Base-by-base conservation (phyloP, 768 basidiomycete genomes). In the Cantharellus cinnabarinus region DNA sequence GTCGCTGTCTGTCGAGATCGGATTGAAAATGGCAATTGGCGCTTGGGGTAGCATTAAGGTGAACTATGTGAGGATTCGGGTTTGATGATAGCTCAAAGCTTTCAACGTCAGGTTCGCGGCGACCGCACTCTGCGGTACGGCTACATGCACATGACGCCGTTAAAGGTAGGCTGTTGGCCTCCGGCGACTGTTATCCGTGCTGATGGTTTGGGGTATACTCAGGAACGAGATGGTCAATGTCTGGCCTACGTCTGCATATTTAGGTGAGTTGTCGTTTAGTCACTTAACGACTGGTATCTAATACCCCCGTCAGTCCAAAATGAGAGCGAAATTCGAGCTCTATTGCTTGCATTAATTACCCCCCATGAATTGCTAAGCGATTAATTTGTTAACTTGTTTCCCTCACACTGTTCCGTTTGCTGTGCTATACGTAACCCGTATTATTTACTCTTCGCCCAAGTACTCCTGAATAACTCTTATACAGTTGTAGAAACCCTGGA, bases 231-330 rank as follows among this genome's bases (percentile, higher is more conserved):
- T 57, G 56, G 38, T 5, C 35, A 40, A 14, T 39, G 56, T 42
- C 39, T 57, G 10, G 56, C 41, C 56, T 57, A 57, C 41, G 41
- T 57, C 56, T 7, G 56, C 56, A 35, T 57, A 37, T 57, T 57
- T 57, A 35, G 56, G 10, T 57, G 35, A 54, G 44, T 29, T 29
- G 10, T 48, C 44, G 10, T 48, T 48, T 10, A 48, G 1, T 48
- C 44, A 10, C 29, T 48, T 29, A 48, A 48, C 10, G 44, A 29
- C 44, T 29, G 20, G 20, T 29, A 29, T 29, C 20, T 29, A 29
- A 29, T 29, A 29, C 20, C 20, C 20, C 20, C 1, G 20, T 29
- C 20, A 29, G 20, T 29, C 20, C 20, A 29, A 29, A 29, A 29
- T 29, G 20, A 29, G 20, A 29, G 20, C 20, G 20, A 29, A 29